Base-by-base conservation (phyloP, 1,139 yeast species). In the Yamadazyma sp. region DNA sequence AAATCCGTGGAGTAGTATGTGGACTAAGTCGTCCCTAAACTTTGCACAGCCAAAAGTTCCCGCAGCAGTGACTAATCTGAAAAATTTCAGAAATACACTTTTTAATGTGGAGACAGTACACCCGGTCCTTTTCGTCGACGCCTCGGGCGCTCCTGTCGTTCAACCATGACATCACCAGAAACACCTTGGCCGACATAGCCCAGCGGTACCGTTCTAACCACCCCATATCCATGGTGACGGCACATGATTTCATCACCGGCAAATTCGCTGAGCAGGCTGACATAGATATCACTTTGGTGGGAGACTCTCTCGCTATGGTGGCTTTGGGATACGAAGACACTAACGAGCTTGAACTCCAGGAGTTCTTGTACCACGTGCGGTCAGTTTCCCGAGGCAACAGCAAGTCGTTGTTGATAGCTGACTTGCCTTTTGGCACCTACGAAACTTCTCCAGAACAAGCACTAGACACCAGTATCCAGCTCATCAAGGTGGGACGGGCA, bases 261-360 rank as follows among this genome's bases (percentile, higher is more conserved):
- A 67, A 70, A 26, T 70, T 86, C 55, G 94, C 89, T 0, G 89
- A 87, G 37, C 59, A 71, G 10, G 81, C 94, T 1, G 74, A 76
- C 1, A 73, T 81, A 2, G 98, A 92, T 51, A 73, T 83, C 38
- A 71, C 83, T 9, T 71, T 92, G 7, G 82, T 92, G 5, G 98
- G 98, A 1, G 98, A 92, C 59, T 91, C 98, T 0, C 65, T 92
- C 30, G 89, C 96, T 1, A 91, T 89, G 96, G 91, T 87, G 1
- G 76, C 95, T 0, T 71, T 88, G 45, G 98, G 98, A 0, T 83
- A 83, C 55, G 74, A 75, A 5, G 83, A 86, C 38, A 88, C 96
- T 1, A 81, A 83, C 46, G 87, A 85, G 54, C 64, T 89, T 31
- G 73, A 81, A 2, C 75, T 87, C 36, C 87, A 87, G n/a, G 92